A percentile compares a stretch with the other conserved stretches of the same genome.
Evolutionary conservation across 2,329 filamentous ascomycete genomes (phyloP).

Genomic region (Diaporthe eres): DNA sequence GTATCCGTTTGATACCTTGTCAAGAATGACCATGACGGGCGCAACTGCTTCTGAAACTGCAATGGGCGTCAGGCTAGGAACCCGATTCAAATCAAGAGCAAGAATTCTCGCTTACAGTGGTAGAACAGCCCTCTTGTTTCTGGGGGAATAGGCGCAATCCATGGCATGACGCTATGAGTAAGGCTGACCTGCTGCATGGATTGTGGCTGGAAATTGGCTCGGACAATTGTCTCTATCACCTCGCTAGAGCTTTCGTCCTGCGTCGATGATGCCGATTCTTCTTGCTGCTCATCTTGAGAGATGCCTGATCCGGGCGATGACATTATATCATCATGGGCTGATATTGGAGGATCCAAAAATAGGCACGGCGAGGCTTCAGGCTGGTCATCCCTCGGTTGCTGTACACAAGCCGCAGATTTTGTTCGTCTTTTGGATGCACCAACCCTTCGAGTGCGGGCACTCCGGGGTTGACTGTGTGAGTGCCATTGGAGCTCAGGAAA

Average conservation of each 20-base stretch:
- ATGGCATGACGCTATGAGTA: neutral
- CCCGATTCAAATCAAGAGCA: rapidly evolving
- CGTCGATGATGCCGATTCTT: neutral
- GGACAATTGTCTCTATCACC: neutral
- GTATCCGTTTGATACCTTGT: conserved; percentile 18
- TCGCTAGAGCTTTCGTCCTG: neutral
- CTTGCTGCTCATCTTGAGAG: neutral
- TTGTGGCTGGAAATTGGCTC: neutral
- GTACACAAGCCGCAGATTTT: no score
- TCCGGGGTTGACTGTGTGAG: neutral
- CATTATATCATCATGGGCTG: rapidly evolving
- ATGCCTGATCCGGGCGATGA: neutral
- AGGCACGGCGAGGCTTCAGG: neutral
- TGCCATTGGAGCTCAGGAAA: conserved; percentile 2
- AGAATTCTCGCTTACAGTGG: neutral
- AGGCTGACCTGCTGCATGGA: neutral
- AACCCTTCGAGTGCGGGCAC: neutral
- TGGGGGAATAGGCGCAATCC: neutral
- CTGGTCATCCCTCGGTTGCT: neutral
- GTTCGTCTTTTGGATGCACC: neutral
- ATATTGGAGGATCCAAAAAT: neutral
- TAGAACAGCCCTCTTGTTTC: neutral
- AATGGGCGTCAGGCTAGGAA: neutral
- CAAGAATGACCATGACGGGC: conserved; percentile 16
- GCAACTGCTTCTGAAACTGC: conserved; percentile 10